Conservation (phyloP, 164 flowering plant species). For the Piper betle region DNA sequence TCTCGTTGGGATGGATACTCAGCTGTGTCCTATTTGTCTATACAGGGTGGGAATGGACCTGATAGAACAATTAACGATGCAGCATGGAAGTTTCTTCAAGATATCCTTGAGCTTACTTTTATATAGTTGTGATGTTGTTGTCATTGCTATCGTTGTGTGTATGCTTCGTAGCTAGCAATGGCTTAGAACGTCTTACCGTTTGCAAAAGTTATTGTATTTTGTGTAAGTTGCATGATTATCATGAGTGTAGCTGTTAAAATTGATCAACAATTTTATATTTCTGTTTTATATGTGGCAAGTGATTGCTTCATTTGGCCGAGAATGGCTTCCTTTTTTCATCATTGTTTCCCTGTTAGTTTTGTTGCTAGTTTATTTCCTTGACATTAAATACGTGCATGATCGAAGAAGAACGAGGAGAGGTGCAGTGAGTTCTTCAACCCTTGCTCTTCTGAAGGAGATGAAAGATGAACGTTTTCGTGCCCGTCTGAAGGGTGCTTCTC, state of each 20-base stretch:
- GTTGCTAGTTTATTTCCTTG: constrained; percentile 28
- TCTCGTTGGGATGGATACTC: constrained; percentile 12
- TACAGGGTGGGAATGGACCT: constrained; percentile 66
- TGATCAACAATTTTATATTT: neutral
- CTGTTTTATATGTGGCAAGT: neutral
- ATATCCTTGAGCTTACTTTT: constrained; percentile 54
- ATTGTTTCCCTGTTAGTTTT: neutral
- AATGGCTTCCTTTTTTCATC: too few species aligned
- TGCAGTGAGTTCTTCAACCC: constrained; percentile 47
- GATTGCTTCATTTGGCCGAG: neutral
- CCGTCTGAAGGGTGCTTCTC: constrained; percentile 61
- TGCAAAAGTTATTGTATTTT: neutral
- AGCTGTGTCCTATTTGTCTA: constrained; percentile 86
- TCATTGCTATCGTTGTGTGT: too few species aligned
- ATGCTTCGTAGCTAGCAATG: neutral
- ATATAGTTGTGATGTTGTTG: neutral
- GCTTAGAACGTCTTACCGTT: neutral
- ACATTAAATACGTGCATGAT: constrained; percentile 67
- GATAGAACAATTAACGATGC: constrained; percentile 62
- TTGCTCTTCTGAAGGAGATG: constrained; percentile 73
- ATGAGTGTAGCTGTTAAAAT: neutral
- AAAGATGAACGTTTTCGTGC: constrained; percentile 70
- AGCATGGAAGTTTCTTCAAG: constrained; percentile 58
- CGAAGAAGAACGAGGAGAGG: constrained; percentile 67
- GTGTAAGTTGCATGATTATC: neutral